phyloP scores from a whole-genome alignment of 2,329 filamentous ascomycete species.

The Aspergillus sp. region DNA sequence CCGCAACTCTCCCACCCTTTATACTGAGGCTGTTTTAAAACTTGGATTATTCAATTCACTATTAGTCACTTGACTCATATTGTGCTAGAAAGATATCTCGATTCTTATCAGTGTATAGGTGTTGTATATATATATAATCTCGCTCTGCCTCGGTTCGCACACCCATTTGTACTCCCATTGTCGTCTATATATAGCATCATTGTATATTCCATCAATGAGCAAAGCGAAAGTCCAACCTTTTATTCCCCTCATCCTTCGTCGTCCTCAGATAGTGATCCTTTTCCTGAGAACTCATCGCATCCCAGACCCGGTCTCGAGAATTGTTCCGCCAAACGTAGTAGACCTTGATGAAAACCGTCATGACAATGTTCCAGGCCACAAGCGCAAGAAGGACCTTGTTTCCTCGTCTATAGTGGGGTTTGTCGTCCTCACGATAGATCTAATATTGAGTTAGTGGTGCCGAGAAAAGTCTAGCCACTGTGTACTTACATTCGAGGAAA shows the following conservation, averaged over 20 bases:
- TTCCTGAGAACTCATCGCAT: slow-evolving; percentile 45
- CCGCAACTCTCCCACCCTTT: too few relatives aligned
- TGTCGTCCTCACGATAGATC: slow-evolving; percentile 44
- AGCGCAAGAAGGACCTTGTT: slow-evolving; percentile 53
- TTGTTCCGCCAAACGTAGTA: slow-evolving; percentile 31
- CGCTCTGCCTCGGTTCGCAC: background rate
- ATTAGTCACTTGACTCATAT: too few relatives aligned
- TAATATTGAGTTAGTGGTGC: background rate
- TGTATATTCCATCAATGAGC: background rate
- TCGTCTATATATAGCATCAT: too few relatives aligned
- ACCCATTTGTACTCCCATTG: too few relatives aligned
- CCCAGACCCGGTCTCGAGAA: slow-evolving; percentile 44
- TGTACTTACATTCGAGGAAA: slow-evolving; percentile 20
- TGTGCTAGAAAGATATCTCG: too few relatives aligned
- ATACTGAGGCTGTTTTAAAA: too few relatives aligned
- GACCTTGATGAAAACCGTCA: slow-evolving; percentile 44
- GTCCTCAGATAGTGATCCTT: slow-evolving; percentile 50
- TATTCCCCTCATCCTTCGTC: slow-evolving; percentile 54
- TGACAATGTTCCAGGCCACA: slow-evolving; percentile 48
- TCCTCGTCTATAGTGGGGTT: slow-evolving; percentile 52
- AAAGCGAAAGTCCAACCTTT: slow-evolving; percentile 46
- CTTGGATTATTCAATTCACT: too few relatives aligned
- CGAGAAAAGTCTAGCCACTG: background rate
- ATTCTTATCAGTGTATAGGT: too few relatives aligned
- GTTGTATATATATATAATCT: background rate